Evolutionary conservation across 139 green algal genomes (phyloP).

Genomic region (Micractinium sp.): DNA sequence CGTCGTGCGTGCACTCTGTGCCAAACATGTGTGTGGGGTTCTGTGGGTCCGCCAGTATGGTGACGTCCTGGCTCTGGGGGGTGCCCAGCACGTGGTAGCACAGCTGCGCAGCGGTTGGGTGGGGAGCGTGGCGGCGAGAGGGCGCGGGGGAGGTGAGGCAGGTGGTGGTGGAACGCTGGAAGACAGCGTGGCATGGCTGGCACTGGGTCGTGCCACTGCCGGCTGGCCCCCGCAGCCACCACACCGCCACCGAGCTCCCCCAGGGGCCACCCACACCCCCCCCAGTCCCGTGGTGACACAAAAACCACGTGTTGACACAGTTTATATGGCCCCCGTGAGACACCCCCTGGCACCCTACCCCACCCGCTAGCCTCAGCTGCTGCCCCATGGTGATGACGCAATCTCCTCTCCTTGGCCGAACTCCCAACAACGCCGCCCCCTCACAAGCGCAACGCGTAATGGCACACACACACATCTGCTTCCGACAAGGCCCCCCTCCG

Average conservation of each 20-base stretch:
- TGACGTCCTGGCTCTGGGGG: conserved; percentile 71
- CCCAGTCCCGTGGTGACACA: too few species aligned
- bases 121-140: not conserved
- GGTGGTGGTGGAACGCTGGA: not conserved
- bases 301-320: too few species aligned
- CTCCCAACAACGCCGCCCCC: not conserved
- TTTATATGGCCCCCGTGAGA: too few species aligned
- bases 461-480: not conserved
- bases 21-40: conserved; percentile 79
- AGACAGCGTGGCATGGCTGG: not conserved
- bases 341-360: too few species aligned
- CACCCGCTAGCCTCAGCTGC: too few species aligned
- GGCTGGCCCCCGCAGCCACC: too few species aligned
- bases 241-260: too few species aligned
- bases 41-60: conserved; percentile 66
- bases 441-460: not conserved
- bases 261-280: too few species aligned
- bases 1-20: conserved; percentile 83
- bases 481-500: not conserved
- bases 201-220: too few species aligned
- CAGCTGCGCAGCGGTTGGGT: conserved; percentile 46
- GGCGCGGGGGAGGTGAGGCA: not conserved
- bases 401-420: not conserved
- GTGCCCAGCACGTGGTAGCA: conserved; percentile 88
- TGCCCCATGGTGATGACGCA: too few species aligned